Conservation (phyloP, 345 rosid species). For the Moricandia arvensis region DNA sequence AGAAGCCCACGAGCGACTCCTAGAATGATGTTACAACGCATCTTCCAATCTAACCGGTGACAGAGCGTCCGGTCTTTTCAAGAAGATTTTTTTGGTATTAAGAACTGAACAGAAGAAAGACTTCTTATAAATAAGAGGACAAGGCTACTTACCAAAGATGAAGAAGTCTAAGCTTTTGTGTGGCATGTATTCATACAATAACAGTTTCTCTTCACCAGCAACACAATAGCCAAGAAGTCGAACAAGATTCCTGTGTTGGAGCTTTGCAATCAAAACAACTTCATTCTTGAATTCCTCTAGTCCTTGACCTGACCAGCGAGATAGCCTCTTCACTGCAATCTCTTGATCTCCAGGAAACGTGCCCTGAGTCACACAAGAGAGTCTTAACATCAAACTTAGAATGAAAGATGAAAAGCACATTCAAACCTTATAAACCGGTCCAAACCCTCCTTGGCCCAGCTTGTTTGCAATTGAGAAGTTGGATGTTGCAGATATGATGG, state of each 20-base stretch:
- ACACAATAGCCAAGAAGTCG: constrained; percentile 66
- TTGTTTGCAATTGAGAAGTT: constrained; percentile 63
- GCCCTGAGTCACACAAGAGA: constrained; percentile 41
- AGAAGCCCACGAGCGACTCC: constrained; percentile 71
- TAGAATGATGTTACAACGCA: constrained; percentile 48
- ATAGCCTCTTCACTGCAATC: constrained; percentile 61
- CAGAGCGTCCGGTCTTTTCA: constrained; percentile 41
- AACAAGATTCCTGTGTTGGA: constrained; percentile 73
- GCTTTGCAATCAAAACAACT: constrained; percentile 59
- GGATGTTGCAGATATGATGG: constrained; percentile 59
- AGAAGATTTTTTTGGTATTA: constrained; percentile 7
- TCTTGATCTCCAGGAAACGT: constrained; percentile 46
- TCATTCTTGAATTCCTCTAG: constrained; percentile 64
- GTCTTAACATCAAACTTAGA: too few relatives aligned
- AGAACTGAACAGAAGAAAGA: neutral
- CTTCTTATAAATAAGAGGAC: neutral
- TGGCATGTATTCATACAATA: constrained; percentile 65
- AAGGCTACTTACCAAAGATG: constrained; percentile 47
- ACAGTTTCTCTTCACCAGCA: constrained; percentile 53
- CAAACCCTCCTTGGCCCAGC: constrained; percentile 78
- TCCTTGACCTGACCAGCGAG: constrained; percentile 64
- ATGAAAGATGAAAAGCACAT: too few relatives aligned
- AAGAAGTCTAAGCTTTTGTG: constrained; percentile 66
- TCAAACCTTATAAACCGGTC: constrained; percentile 68
- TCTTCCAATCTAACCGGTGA: constrained; percentile 48